These are phyloP conservation scores for Aspergillus homomorphus DNA, from an alignment of 495 filamentous ascomycete species.

Conservation along the genomic window DNA sequence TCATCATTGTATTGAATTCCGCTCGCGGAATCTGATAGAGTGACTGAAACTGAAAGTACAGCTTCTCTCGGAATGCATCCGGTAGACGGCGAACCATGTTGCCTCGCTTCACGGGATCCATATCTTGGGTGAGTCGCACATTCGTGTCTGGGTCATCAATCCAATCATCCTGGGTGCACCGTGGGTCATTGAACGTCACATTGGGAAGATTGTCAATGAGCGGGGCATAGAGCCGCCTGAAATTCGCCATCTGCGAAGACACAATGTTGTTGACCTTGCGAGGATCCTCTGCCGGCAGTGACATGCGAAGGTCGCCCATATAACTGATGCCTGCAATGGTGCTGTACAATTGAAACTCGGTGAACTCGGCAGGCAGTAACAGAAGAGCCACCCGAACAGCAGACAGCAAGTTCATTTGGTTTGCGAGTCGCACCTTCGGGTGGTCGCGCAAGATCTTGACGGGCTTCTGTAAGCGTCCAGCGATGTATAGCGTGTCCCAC, in stretches of 20 bases:
- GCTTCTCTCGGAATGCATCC: conserved; percentile 76
- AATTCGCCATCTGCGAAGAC: conserved; percentile 82
- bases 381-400: conserved; percentile 86
- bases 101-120: conserved; percentile 82
- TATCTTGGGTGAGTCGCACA: conserved; percentile 72
- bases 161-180: conserved; percentile 61
- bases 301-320: conserved; percentile 91
- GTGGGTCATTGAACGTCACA: conserved; percentile 70
- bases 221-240: conserved; percentile 83
- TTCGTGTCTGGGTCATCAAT: conserved; percentile 59
- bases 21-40: conserved; percentile 79
- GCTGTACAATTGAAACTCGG: conserved; percentile 80
- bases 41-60: conserved; percentile 92
- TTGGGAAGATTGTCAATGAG: conserved; percentile 89
- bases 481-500: conserved; percentile 92
- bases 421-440: conserved; percentile 82
- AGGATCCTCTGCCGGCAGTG: conserved; percentile 81
- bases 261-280: conserved; percentile 93
- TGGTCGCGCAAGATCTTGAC: conserved; percentile 97
- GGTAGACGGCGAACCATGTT: conserved; percentile 96
- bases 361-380: conserved; percentile 77
- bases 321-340: conserved; percentile 92
- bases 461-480: conserved; percentile 91
- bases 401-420: conserved; percentile 91
- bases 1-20: conserved; percentile 86